A percentile compares a stretch with the other conserved stretches of the same genome.
These are phyloP conservation scores for Thielaviopsis musarum DNA, from an alignment of 2,329 filamentous ascomycete genomes.

Conservation along the genomic window DNA sequence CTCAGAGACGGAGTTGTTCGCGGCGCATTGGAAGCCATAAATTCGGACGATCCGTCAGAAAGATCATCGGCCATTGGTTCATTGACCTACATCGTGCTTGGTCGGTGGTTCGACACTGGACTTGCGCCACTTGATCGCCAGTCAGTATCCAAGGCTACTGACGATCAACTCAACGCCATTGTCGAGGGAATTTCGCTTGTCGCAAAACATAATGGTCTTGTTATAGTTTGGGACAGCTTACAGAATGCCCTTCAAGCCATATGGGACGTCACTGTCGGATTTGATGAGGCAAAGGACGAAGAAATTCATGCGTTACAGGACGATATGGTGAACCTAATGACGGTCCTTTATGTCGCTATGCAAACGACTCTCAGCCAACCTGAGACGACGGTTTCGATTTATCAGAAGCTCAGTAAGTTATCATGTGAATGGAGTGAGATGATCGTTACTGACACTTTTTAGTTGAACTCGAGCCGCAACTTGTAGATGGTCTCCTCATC, in stretches of 20 bases:
- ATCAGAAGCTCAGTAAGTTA: slow-evolving; percentile 33
- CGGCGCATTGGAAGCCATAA: slow-evolving; percentile 29
- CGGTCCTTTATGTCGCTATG: slow-evolving; percentile 42
- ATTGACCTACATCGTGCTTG: slow-evolving; percentile 46
- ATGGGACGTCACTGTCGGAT: slow-evolving; percentile 24
- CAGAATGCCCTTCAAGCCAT: slow-evolving; percentile 33
- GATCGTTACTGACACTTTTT: slow-evolving; percentile 15
- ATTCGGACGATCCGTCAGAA: slow-evolving; percentile 30
- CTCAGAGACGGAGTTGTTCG: slow-evolving; percentile 28
- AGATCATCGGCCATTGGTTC: slow-evolving; percentile 38
- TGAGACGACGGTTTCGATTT: slow-evolving; percentile 29
- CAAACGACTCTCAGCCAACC: slow-evolving; percentile 38
- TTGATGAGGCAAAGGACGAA: slow-evolving; percentile 5
- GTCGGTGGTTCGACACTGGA: slow-evolving; percentile 54
- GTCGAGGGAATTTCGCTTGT: slow-evolving; percentile 35
- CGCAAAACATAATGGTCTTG: slow-evolving; percentile 25
- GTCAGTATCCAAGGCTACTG: slow-evolving; percentile 33
- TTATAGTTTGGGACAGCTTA: slow-evolving; percentile 28
- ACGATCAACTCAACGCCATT: slow-evolving; percentile 42
- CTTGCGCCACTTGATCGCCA: slow-evolving; percentile 26
- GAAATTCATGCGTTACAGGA: slow-evolving; percentile 34
- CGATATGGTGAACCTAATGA: slow-evolving; percentile 45
- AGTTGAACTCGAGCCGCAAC: slow-evolving; percentile 45
- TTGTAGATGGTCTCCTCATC: slow-evolving; percentile 57
- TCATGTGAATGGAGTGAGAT: background rate